A percentile compares a stretch with the other conserved stretches of the same genome.
These are phyloP conservation scores for Plasmodium coatneyi DNA, from an alignment of 169 alveolate species.

Conservation along the genomic window DNA sequence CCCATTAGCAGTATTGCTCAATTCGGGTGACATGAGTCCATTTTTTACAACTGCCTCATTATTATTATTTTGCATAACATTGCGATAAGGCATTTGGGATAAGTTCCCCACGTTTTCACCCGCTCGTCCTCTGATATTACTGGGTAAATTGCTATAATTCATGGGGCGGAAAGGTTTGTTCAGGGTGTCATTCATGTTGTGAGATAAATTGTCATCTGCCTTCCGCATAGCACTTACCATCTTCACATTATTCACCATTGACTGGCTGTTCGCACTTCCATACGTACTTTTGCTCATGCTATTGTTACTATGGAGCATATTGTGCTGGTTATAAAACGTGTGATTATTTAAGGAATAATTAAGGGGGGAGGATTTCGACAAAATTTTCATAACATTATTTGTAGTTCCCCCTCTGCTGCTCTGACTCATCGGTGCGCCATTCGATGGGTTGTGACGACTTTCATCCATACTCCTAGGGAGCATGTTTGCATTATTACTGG, in stretches of 20 bases:
- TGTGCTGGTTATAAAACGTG: background rate
- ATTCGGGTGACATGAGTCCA: background rate
- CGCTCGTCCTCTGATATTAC: conserved; percentile 1
- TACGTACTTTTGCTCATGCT: background rate
- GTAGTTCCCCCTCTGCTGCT: background rate
- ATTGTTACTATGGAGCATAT: background rate
- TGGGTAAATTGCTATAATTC: background rate
- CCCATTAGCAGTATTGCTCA: background rate
- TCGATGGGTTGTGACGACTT: background rate
- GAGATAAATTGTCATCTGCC: background rate
- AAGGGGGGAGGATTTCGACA: conserved; percentile 9
- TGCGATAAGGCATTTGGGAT: background rate
- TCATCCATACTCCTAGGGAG: background rate
- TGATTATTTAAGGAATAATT: background rate
- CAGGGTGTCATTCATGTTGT: background rate
- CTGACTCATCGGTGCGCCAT: background rate
- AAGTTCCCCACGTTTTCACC: background rate
- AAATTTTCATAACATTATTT: background rate
- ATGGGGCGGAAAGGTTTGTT: background rate
- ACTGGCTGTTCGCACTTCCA: background rate
- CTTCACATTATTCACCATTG: conserved; percentile 1
- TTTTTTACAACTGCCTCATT: background rate
- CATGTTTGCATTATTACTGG: background rate
- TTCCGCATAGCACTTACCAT: background rate
- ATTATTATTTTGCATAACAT: background rate